Percentiles rank a stretch among this genome's conserved stretches.
Conservation (phyloP, 2,329 filamentous ascomycete species). For the Penicillium sp. region DNA sequence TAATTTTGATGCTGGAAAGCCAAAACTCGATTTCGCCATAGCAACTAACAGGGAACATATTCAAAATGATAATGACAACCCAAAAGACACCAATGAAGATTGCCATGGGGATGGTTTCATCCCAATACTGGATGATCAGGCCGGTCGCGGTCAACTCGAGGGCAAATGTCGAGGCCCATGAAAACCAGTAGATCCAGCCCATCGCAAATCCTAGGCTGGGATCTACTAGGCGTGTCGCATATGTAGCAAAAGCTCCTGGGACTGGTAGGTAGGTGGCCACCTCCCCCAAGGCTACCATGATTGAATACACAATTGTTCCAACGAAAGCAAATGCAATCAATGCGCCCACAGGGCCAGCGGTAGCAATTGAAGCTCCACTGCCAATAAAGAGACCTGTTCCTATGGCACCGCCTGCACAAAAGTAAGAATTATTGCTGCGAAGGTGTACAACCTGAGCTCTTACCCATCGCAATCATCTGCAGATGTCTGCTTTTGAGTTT, state of each 20-base stretch:
- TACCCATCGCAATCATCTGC: constrained; percentile 13
- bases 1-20: constrained; percentile 10
- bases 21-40: constrained; percentile 10
- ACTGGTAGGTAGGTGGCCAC: constrained; percentile 9
- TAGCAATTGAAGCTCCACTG: constrained; percentile 5
- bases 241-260: constrained; percentile 6
- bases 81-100: constrained; percentile 9
- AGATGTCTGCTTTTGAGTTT: constrained; percentile 9
- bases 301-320: constrained; percentile 8
- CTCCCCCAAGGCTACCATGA: constrained; percentile 9
- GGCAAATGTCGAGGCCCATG: constrained; percentile 52
- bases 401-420: constrained; percentile 4
- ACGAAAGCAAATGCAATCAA: constrained; percentile 7
- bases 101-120: constrained; percentile 5
- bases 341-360: constrained; percentile 3
- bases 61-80: constrained; percentile 8
- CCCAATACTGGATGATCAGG: constrained; percentile 10
- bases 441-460: neutral
- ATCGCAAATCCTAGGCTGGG: constrained; percentile 9
- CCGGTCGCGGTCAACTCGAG: constrained; percentile 8
- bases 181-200: constrained; percentile 58
- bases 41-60: constrained; percentile 10
- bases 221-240: constrained; percentile 7
- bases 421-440: neutral
- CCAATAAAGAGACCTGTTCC: constrained; percentile 8